Conservation (phyloP, 805 yeast genomes). For the Babjeviella inositovora region DNA sequence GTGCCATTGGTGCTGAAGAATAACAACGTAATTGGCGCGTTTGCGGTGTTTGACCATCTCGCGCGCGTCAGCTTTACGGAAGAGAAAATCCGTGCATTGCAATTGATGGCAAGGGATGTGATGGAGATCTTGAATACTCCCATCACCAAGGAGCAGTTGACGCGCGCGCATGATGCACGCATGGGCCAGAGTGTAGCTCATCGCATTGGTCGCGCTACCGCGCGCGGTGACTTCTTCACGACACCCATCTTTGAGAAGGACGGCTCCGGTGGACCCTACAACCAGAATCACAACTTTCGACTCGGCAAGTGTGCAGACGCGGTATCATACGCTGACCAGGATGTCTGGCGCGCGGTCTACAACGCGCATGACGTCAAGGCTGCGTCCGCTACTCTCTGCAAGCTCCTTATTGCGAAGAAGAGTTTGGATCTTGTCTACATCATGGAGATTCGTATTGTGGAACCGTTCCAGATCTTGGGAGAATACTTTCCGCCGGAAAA, state of each 20-base stretch:
- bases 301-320: slow-evolving; percentile 13
- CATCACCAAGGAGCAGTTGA: slow-evolving; percentile 4
- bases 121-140: slow-evolving; percentile 22
- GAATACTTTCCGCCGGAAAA: slow-evolving; percentile 27
- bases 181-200: too few species aligned
- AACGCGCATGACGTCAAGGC: slow-evolving; percentile 19
- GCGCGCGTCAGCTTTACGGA: slow-evolving; percentile 19
- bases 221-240: too few species aligned
- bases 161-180: too few species aligned
- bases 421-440: slow-evolving; percentile 28
- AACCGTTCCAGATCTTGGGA: slow-evolving; percentile 19
- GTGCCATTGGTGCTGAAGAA: slow-evolving; percentile 31
- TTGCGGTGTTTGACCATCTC: slow-evolving; percentile 38
- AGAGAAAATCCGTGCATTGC: slow-evolving; percentile 15
- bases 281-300: slow-evolving; percentile 27
- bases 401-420: slow-evolving; percentile 14
- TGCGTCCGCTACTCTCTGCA: slow-evolving; percentile 24
- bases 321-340: slow-evolving; percentile 7
- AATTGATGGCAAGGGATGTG: slow-evolving; percentile 19
- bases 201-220: too few species aligned
- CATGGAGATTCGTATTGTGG: slow-evolving; percentile 32
- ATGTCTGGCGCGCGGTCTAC: slow-evolving; percentile 17
- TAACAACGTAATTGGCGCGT: slow-evolving; percentile 33
- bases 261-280: slow-evolving; percentile 49
- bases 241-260: slow-evolving; percentile 38